Evolutionary conservation across 306 rosid species (phyloP), one percentile per base, ranked within the genome.

Genomic region (Fragaria nilgerrensis): DNA sequence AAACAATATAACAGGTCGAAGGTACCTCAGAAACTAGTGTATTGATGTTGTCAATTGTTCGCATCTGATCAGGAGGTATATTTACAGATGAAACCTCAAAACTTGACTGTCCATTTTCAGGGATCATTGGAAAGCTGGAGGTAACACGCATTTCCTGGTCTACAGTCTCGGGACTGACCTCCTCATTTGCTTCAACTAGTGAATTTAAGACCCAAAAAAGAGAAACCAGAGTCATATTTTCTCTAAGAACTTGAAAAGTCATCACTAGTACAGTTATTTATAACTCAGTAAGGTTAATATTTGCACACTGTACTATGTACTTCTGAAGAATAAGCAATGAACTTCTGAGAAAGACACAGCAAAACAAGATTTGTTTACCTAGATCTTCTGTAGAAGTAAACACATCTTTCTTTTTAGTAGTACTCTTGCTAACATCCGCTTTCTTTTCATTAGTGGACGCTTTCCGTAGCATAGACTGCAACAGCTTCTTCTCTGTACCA

Each of bases 341-440:
- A 74, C 56, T 82, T 43, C 37, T 32, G 14, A 45, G 4, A 76
- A 70, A 59, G 34, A 27, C 25, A 47, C 49, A 70, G 20, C 7
- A 20, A 37, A 39, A 29, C 6, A 9, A 58, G 44, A 70, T 72
- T 50, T 76, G 82, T 78, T 61, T 78, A 96, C 99, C 98, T 86
- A 96, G 87, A 82, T 96, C 98, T 74, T 87, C 96, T 1, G 99
- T 96, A 67, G 97, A 91, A 61, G 96, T 92, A 61, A 91, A 90
- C 41, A 79, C 75, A 49, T 96, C 96, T 85, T 80, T 89, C 86
- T 86, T 92, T 56, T 77, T 74, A 49, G 75, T 67, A 62, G 78
- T 41, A 80, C 66, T 83, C 73, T 76, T 78, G 77, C 55, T 82
- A 58, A 76, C 36, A 86, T 91, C 97, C 64, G 74, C 71, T 23